A percentile compares a stretch with the other conserved stretches of the same genome.
Conservation (phyloP, 257 asterid genomes). For the Scutellaria minor region DNA sequence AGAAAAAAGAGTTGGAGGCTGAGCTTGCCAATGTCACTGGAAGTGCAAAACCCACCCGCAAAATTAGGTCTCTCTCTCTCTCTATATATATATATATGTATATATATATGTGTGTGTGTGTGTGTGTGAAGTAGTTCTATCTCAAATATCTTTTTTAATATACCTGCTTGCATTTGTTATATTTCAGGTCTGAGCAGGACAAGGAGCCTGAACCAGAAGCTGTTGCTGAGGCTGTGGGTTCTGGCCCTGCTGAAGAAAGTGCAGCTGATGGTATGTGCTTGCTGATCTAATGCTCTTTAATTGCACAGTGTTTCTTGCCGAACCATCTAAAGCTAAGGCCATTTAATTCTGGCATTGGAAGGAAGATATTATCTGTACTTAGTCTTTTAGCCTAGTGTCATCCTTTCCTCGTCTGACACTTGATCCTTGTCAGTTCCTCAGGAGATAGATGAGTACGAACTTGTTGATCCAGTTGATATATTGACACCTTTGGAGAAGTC, state of each 20-base stretch:
- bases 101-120: too few species aligned
- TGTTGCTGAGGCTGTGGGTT: constrained; percentile 57
- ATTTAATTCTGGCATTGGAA: constrained; percentile 21
- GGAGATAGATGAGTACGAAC: constrained; percentile 97
- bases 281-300: constrained; percentile 12
- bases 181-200: constrained; percentile 95
- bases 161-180: constrained; percentile 24
- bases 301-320: constrained; percentile 21
- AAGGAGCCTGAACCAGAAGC: constrained; percentile 90
- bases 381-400: constrained; percentile 24
- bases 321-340: constrained; percentile 26
- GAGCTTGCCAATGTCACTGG: constrained; percentile 93
- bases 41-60: constrained; percentile 85
- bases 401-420: constrained; percentile 40
- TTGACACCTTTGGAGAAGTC: constrained; percentile 95
- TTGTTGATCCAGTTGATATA: constrained; percentile 98
- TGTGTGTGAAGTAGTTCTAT: too few species aligned
- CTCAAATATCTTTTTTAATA: neutral
- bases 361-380: constrained; percentile 17
- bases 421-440: constrained; percentile 72
- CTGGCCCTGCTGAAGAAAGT: constrained; percentile 80
- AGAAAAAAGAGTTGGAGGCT: constrained; percentile 99
- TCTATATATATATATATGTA: neutral
- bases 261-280: constrained; percentile 65
- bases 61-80: constrained; percentile 69